Evolutionary conservation across 2,329 filamentous ascomycete species (phyloP).

Genomic region (Aspergillus aculeatinus): DNA sequence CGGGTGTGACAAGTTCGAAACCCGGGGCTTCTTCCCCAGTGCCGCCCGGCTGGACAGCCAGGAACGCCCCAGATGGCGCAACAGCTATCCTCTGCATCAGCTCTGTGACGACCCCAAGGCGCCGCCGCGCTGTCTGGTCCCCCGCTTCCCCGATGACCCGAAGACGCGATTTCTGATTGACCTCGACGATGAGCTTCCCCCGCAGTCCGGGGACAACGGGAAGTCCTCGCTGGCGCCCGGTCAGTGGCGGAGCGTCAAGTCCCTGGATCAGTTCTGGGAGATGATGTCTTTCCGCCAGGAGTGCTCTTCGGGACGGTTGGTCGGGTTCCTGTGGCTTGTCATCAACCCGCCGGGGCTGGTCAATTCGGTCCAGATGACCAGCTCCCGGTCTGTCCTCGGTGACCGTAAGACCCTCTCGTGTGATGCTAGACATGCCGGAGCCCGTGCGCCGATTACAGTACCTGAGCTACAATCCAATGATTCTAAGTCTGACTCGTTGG

Average conservation of each 20-base stretch:
- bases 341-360: conserved; percentile 61
- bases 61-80: conserved; percentile 47
- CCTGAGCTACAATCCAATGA: not conserved
- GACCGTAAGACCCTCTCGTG: conserved; percentile 5
- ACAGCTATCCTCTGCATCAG: conserved; percentile 71
- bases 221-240: conserved; percentile 52
- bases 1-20: conserved; percentile 79
- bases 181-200: conserved; percentile 75
- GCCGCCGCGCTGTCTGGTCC: conserved; percentile 80
- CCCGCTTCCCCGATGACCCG: conserved; percentile 90
- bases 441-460: not conserved
- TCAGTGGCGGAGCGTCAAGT: conserved; percentile 79
- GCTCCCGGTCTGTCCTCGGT: conserved; percentile 19
- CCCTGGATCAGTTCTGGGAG: conserved; percentile 94
- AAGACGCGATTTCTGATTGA: conserved; percentile 88
- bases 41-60: conserved; percentile 41
- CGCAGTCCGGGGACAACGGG: conserved; percentile 25
- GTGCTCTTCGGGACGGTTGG: conserved; percentile 86
- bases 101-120: conserved; percentile 68
- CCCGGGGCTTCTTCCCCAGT: conserved; percentile 71
- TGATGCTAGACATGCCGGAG: not conserved
- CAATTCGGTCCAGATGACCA: conserved; percentile 36
- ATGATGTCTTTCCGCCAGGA: conserved; percentile 97
- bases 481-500: not conserved
- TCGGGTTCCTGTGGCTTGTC: conserved; percentile 93